Evolutionary conservation across 2,329 filamentous ascomycete species (phyloP).

Genomic region (Diaporthe humulicola): DNA sequence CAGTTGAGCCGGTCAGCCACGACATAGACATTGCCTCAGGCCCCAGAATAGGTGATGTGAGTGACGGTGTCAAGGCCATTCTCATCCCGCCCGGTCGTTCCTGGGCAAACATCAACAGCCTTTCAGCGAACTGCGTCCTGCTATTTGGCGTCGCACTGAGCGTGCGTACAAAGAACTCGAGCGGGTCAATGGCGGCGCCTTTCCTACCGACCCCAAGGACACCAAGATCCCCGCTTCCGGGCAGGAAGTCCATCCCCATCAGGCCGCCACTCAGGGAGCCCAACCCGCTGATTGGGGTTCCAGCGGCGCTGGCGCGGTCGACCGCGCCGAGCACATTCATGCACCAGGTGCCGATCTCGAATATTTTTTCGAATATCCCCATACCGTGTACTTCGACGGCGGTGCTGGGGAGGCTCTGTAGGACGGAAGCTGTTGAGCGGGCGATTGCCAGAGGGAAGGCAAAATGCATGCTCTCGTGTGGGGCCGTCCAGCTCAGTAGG

Average conservation of each 20-base stretch:
- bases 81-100: constrained; percentile 55
- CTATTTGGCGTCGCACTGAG: constrained; percentile 60
- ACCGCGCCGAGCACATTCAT: constrained; percentile 58
- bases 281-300: constrained; percentile 39
- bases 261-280: constrained; percentile 40
- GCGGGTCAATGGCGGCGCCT: constrained; percentile 54
- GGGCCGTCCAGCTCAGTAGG: constrained; percentile 70
- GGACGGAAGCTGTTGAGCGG: constrained; percentile 63
- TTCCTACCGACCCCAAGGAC: constrained; percentile 49
- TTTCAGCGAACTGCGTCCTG: constrained; percentile 57
- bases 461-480: constrained; percentile 72
- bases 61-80: constrained; percentile 50
- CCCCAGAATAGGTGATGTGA: constrained; percentile 42
- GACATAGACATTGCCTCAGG: constrained; percentile 27
- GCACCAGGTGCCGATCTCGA: constrained; percentile 60
- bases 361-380: constrained; percentile 65
- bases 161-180: constrained; percentile 59
- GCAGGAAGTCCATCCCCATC: constrained; percentile 49
- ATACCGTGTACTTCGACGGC: constrained; percentile 62
- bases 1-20: constrained; percentile 19
- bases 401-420: constrained; percentile 55
- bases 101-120: constrained; percentile 56
- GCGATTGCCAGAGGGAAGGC: constrained; percentile 74
- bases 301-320: constrained; percentile 46
- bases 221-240: constrained; percentile 48